Base-by-base conservation (phyloP, 2,329 filamentous ascomycete species). In the Diplodia scrobiculata region DNA sequence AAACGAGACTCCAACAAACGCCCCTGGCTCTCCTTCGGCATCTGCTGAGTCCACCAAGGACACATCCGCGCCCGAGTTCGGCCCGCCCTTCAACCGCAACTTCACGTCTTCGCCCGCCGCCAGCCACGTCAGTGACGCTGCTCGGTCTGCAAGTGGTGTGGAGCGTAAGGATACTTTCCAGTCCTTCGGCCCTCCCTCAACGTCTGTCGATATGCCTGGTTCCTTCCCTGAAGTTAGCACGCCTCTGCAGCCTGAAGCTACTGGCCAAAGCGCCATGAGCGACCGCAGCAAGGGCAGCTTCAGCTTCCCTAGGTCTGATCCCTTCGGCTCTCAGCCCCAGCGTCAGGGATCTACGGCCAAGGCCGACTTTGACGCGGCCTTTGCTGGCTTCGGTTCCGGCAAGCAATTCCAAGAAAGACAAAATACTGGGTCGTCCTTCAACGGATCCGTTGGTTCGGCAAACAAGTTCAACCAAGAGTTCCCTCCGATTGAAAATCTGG, bases 401-500 rank as follows among this genome's bases (percentile, higher is more conserved):
- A 83, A 83, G 68, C 85, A 84, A 72, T 77, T 75, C 59, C 82
- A 81, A 68, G 80, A 80, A 63, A 82, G 81, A 67, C 69, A 66
- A 25, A 71, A 60, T 47, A 71, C 76, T 32, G 72, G 71, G 27
- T 73, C 75, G 41, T 73, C 70, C 32, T 66, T 71, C 5, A 75
- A 74, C 69, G 73, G 75, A 6, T 68, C 73, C 58, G 69, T 36
- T 70, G 75, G 36, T 71, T 71, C 71, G 67, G 62, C 84, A 2
- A 81, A 78, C 65, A 79, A 76, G 50, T 90, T 91, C 72, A 84
- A 88, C 73, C 84, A 87, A 25, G 95, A 98, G 75, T 98, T 98
- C 74, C 95, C 95, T 36, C 95, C 94, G 0, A 97, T 98, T 68
- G 88, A 89, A n/a, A 91, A 94, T 75, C 80, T 97, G 67, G 89